Evolutionary conservation across 164 flowering plant genomes (phyloP), one percentile per base, ranked within the genome.

Genomic region (Tinospora cordifolia): DNA sequence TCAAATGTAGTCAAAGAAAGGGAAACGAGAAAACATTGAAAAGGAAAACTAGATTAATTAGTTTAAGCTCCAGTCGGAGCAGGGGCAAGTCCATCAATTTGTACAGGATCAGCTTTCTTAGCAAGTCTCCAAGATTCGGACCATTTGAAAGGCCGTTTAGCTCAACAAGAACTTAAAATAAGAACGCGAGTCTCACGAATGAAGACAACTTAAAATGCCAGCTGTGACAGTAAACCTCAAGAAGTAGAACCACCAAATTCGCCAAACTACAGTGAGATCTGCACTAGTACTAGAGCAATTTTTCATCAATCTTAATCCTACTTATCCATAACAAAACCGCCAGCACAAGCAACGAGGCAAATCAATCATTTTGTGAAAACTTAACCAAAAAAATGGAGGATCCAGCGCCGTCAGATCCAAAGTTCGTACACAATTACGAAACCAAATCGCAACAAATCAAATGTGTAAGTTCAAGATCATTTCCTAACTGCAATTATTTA

Each of bases 361-460:
- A 14, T 70, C 14, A 7, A 13, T 21, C 40, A 8, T 49, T 64
- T 24, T 57, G 17, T 22, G 10, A 0, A 38, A 34, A 24, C n/a
- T 24, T 22, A 0, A 21, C 8, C n/a, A 21, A 58, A 30, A 15
- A 41, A 1, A n/a, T n/a, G n/a, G 60, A 17, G 65, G 21, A 26
- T 65, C 51, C 15, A 65, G 21, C 51, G 25, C 17, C 63, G 8
- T 63, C 27, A 41, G 68, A 71, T 71, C 74, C 74, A 71, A 64
- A 30, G 21, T 64, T 15, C 46, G 12, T 6, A 5, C 41, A n/a
- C 60, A 0, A 30, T 17, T 21, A 36, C 4, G 64, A 71, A 47
- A 36, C 59, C 26, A 15, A 51, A 67, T 14, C 66, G 13, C 30
- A 70, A 27, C 70, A 36, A 24, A 65, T 40, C 24, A n/a, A 54